phyloP scores from a whole-genome alignment of 2,329 filamentous ascomycete genomes.

The Phoma sp. region DNA sequence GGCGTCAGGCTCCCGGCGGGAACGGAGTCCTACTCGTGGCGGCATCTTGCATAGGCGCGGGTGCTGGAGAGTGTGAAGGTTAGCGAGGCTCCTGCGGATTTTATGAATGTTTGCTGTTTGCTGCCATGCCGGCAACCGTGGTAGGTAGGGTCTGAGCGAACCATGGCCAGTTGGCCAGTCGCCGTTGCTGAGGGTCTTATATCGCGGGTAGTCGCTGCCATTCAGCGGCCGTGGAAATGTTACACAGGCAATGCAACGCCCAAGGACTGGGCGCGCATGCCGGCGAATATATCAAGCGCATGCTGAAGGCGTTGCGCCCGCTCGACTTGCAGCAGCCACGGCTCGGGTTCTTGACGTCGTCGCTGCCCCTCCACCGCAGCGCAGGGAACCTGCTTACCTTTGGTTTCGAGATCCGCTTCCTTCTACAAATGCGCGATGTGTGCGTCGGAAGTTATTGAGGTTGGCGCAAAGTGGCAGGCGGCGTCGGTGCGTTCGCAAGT shows the following conservation, averaged over 20 bases:
- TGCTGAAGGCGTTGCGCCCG: constrained; percentile 2
- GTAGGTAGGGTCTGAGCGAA: constrained; percentile 7
- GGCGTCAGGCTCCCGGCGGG: constrained; percentile 41
- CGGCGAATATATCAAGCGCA: background rate
- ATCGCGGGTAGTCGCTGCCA: constrained; percentile 7
- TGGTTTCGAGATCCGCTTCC: background rate
- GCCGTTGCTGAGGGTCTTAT: constrained; percentile 8
- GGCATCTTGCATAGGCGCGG: constrained; percentile 37
- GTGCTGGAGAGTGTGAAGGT: constrained; percentile 16
- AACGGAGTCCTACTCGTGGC: constrained; percentile 39
- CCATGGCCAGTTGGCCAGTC: constrained; percentile 15
- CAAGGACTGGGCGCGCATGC: background rate
- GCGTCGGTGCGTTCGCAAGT: constrained; percentile 19
- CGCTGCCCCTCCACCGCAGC: constrained; percentile 11
- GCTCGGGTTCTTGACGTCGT: constrained; percentile 10
- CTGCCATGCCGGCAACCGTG: constrained; percentile 12
- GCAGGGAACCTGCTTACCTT: constrained; percentile 15
- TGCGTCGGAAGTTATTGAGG: constrained; percentile 7
- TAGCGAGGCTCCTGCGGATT: constrained; percentile 24
- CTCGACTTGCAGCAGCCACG: constrained; percentile 1
- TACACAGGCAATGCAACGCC: constrained; percentile 7
- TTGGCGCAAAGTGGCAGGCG: constrained; percentile 20
- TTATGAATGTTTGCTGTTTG: constrained; percentile 23
- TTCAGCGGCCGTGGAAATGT: background rate
- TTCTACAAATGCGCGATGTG: constrained; percentile 6